Evolutionary conservation across 1,284 basidiomycete genomes (phyloP).

Genomic region (Gastroboletus turbinatus): DNA sequence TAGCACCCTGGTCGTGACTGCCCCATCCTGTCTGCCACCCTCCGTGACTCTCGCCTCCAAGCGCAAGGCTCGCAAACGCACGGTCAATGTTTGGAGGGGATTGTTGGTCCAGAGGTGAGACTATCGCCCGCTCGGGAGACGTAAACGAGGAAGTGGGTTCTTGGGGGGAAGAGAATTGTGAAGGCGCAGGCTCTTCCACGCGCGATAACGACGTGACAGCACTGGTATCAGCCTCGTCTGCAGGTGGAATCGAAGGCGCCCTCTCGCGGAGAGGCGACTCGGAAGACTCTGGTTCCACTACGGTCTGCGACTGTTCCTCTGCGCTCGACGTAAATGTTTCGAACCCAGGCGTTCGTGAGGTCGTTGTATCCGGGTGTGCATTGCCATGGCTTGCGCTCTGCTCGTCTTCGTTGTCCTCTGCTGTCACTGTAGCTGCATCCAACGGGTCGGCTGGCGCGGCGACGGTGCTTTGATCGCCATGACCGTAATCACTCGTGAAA

Average conservation of each 20-base stretch:
- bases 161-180: constrained; percentile 21
- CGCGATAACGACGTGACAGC: constrained; percentile 3
- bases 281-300: constrained; percentile 13
- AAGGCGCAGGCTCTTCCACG: constrained; percentile 10
- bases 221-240: constrained; percentile 8
- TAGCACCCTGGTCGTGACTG: constrained; percentile 30
- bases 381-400: constrained; percentile 22
- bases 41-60: constrained; percentile 59
- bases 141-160: constrained; percentile 23
- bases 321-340: constrained; percentile 21
- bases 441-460: constrained; percentile 40
- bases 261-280: constrained; percentile 8
- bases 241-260: constrained; percentile 1
- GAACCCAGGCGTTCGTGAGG: constrained; percentile 29
- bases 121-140: constrained; percentile 36
- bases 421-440: constrained; percentile 42
- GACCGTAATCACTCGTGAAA: constrained; percentile 15
- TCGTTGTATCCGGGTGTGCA: constrained; percentile 10
- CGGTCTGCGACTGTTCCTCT: constrained; percentile 15
- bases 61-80: constrained; percentile 57
- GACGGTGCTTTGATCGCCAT: constrained; percentile 18
- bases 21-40: constrained; percentile 55
- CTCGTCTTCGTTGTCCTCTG: constrained; percentile 42
- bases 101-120: constrained; percentile 54
- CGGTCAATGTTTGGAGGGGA: constrained; percentile 39